Evolutionary conservation across 345 rosid species (phyloP).

Genomic region (Ceriops zippeliana): DNA sequence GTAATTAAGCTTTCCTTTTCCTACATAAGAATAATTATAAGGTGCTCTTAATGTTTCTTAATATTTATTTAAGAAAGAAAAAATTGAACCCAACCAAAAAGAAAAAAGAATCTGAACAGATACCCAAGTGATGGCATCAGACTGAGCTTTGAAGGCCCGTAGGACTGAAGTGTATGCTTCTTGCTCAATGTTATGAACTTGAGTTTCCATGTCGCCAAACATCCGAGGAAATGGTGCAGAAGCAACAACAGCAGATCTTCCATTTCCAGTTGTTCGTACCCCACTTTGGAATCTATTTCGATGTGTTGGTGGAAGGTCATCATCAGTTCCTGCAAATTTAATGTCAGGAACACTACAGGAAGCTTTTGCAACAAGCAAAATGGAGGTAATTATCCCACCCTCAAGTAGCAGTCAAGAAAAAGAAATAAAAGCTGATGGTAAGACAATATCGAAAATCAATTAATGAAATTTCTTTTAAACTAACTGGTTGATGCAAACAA

Average conservation of each 20-base stretch:
- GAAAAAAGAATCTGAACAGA: slow-evolving; percentile 1
- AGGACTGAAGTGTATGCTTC: slow-evolving; percentile 85
- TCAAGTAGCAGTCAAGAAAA: background rate
- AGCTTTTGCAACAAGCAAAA: background rate
- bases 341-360: background rate
- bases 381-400: background rate
- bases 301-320: slow-evolving; percentile 93
- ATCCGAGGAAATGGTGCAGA: slow-evolving; percentile 59
- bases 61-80: background rate
- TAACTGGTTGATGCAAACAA: no score
- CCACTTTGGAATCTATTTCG: slow-evolving; percentile 86
- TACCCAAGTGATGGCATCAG: slow-evolving; percentile 99
- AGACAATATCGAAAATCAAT: no score
- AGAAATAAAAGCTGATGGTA: no score
- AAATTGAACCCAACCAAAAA: background rate
- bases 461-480: no score
- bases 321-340: slow-evolving; percentile 79
- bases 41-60: background rate
- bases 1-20: slow-evolving; percentile 94
- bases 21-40: slow-evolving; percentile 34
- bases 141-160: slow-evolving; percentile 96
- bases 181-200: slow-evolving; percentile 85
- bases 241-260: slow-evolving; percentile 63
- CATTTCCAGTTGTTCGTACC: slow-evolving; percentile 68
- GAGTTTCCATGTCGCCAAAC: slow-evolving; percentile 84